Evolutionary conservation across 805 yeast species (phyloP), one percentile per base, ranked within the genome.

Genomic region (Maudiozyma pseudohumilis): DNA sequence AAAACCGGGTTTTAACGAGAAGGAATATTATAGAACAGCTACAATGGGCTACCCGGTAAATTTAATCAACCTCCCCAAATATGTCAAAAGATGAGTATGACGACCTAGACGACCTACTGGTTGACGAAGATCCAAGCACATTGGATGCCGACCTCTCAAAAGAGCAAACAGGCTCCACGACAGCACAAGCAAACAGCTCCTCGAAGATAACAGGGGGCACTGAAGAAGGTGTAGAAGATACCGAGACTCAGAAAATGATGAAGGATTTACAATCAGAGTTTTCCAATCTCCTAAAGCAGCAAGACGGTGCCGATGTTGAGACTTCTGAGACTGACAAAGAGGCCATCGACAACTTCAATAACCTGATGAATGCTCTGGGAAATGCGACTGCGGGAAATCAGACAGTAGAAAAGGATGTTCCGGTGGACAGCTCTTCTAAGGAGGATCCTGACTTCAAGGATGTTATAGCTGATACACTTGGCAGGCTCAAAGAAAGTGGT

Each of bases 51-150:
- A n/a, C n/a, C n/a, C n/a, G n/a, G n/a, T n/a, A n/a, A n/a, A n/a
- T n/a, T n/a, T n/a, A n/a, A n/a, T n/a, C n/a, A n/a, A n/a, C n/a
- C n/a, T n/a, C n/a, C n/a, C n/a, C 25, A 23, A 13, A 16, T 8
- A 34, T 34, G 23, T 18, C 25, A 8, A 18, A 44, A 11, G 75
- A 79, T 40, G 82, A 76, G 36, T 63, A 75, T 36, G 85, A 79
- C 50, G 94, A 84, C 47, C 69, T 84, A 44, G 94, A 84, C 47
- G 95, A 85, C 50, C 67, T 85, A 42, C 66, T 89, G 36, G 95
- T 87, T 52, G 96, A 87, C 44, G 43, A 41, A 28, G 48, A 43
- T 20, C 42, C 46, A n/a, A 25, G 38, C 9, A 40, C 41, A 16
- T 42, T 32, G 16, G 42, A 18, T 16, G 11, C 28, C n/a, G 82